phyloP scores from a whole-genome alignment of 768 basidiomycete genomes.

The Lentinus brumalis region DNA sequence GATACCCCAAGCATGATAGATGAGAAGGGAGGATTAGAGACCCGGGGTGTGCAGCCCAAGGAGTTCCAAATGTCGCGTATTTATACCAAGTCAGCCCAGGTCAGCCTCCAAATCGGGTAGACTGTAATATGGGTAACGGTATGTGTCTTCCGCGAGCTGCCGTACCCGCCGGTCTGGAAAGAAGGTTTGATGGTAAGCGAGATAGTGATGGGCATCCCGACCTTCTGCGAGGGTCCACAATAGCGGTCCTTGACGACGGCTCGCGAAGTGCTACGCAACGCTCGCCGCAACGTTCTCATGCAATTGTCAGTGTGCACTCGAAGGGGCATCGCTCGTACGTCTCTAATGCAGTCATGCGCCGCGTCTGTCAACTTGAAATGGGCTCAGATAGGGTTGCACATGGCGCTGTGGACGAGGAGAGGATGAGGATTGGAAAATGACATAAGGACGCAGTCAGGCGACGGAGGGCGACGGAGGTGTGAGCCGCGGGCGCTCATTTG shows the following conservation, averaged over 20 bases:
- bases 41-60: not conserved
- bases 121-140: not conserved
- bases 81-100: not conserved
- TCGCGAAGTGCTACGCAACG: not conserved
- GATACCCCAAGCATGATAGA: slow-evolving; percentile 5
- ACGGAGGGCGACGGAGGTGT: no score
- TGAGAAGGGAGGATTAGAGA: not conserved
- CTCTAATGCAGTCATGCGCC: not conserved
- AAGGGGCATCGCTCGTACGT: not conserved
- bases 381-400: no score
- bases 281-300: not conserved
- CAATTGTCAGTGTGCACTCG: not conserved
- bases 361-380: no score
- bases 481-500: no score
- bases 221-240: slow-evolving; percentile 3
- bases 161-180: not conserved
- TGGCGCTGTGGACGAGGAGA: no score
- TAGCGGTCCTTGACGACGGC: slow-evolving; percentile 17
- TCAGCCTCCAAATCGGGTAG: not conserved
- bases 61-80: not conserved
- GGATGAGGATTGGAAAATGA: no score
- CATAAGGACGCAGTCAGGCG: no score
- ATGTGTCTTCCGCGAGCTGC: not conserved
- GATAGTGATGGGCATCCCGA: not conserved
- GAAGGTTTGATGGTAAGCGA: slow-evolving; percentile 2